Percentiles rank a stretch among this genome's conserved stretches.
These are phyloP conservation scores for Russula earlei DNA, from an alignment of 768 basidiomycete species.

Conservation along the genomic window DNA sequence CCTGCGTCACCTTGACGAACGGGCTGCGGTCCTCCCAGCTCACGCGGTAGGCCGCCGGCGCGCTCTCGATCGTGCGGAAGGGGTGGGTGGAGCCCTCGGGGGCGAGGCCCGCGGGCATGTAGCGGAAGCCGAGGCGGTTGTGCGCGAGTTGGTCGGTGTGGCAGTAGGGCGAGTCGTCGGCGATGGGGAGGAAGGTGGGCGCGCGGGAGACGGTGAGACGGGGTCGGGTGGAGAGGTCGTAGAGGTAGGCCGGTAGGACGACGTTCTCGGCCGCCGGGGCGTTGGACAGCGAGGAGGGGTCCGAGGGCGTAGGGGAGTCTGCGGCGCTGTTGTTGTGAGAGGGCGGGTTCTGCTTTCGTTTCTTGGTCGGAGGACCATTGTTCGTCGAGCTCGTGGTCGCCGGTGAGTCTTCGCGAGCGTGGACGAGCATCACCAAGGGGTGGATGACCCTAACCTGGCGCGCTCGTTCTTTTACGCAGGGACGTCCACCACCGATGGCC, in stretches of 20 bases:
- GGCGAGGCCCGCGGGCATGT: slow-evolving; percentile 69
- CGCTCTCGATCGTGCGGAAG: slow-evolving; percentile 75
- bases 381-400: slow-evolving; percentile 5
- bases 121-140: slow-evolving; percentile 73
- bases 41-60: slow-evolving; percentile 58
- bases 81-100: slow-evolving; percentile 46
- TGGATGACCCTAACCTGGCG: slow-evolving; percentile 16
- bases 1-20: slow-evolving; percentile 68
- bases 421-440: slow-evolving; percentile 8
- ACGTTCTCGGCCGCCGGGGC: slow-evolving; percentile 34
- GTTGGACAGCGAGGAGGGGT: slow-evolving; percentile 20
- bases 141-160: slow-evolving; percentile 62
- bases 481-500: not conserved
- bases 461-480: not conserved
- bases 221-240: slow-evolving; percentile 60
- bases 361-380: slow-evolving; percentile 7
- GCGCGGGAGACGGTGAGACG: slow-evolving; percentile 68
- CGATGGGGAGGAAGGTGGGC: slow-evolving; percentile 54
- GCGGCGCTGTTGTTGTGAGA: slow-evolving; percentile 23
- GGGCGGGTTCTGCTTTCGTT: slow-evolving; percentile 18
- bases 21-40: slow-evolving; percentile 89
- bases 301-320: slow-evolving; percentile 30
- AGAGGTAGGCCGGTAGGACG: slow-evolving; percentile 48
- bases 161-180: slow-evolving; percentile 47
- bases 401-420: slow-evolving; percentile 25